phyloP scores from a whole-genome alignment of 2,329 filamentous ascomycete genomes.

The Clonostachys rosea region DNA sequence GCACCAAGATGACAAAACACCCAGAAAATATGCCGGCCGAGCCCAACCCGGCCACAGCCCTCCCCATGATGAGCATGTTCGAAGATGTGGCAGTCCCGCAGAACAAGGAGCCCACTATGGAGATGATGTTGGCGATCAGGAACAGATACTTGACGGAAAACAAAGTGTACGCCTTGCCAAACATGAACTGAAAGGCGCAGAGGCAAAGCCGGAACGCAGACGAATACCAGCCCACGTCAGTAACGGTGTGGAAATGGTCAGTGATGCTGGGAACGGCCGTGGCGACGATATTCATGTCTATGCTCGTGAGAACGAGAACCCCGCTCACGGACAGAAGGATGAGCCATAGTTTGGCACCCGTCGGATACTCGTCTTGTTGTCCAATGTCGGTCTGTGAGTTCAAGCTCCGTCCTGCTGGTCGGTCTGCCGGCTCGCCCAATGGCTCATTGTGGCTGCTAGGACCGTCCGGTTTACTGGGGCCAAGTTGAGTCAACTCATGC shows the following conservation, averaged over 20 bases:
- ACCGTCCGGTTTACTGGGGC: no score
- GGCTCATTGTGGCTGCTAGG: no score
- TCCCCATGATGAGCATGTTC: conserved; percentile 48
- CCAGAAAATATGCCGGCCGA: conserved; percentile 46
- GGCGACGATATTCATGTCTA: conserved; percentile 32
- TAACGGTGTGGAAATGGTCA: conserved; percentile 24
- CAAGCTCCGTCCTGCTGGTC: no score
- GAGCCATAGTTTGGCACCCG: no score
- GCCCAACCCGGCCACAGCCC: conserved; percentile 51
- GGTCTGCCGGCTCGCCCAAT: no score
- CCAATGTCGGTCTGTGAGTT: no score
- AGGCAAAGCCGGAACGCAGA: conserved; percentile 39
- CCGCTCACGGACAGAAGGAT: no score
- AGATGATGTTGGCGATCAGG: conserved; percentile 40
- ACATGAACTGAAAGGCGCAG: conserved; percentile 35
- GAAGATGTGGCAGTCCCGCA: conserved; percentile 52
- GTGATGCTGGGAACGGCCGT: conserved; percentile 28
- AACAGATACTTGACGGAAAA: conserved; percentile 46
- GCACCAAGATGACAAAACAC: background rate
- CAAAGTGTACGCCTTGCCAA: conserved; percentile 49
- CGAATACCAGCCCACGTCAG: conserved; percentile 62
- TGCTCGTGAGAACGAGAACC: no score
- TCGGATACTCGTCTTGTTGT: no score
- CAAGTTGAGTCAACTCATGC: no score
- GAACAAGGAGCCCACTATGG: conserved; percentile 48